Evolutionary conservation across 345 rosid genomes (phyloP).

Genomic region (Syzygium aqueum): DNA sequence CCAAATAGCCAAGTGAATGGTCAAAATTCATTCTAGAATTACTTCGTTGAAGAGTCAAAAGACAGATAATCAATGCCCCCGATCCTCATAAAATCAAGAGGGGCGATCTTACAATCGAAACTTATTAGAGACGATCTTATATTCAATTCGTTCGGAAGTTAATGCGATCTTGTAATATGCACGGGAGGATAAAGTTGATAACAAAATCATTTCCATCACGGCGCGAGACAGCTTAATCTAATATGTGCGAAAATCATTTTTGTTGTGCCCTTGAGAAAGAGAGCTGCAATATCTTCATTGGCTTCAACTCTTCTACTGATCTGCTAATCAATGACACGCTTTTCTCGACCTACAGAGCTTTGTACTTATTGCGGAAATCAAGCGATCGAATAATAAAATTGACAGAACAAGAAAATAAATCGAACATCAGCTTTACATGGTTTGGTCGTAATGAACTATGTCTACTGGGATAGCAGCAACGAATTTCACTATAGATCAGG

Average conservation of each 20-base stretch:
- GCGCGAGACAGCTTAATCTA: neutral
- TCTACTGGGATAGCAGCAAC: too few species aligned
- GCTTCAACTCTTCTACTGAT: conserved; percentile 40
- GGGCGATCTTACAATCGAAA: neutral
- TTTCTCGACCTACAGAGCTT: conserved; percentile 52
- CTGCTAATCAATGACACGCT: conserved; percentile 27
- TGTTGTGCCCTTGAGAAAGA: neutral
- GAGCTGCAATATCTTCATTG: conserved; percentile 32
- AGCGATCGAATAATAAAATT: too few species aligned
- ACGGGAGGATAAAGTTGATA: accelerated
- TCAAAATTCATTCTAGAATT: neutral
- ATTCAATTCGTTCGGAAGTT: neutral
- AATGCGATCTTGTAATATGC: neutral
- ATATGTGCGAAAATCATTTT: neutral
- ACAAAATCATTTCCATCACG: accelerated
- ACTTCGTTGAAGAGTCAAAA: neutral
- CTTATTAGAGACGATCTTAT: neutral
- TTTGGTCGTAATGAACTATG: too few species aligned
- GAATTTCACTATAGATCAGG: too few species aligned
- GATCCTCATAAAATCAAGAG: neutral
- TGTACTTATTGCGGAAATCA: neutral
- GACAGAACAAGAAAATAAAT: too few species aligned
- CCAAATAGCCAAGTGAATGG: neutral
- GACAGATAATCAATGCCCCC: neutral
- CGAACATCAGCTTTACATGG: too few species aligned